phyloP scores from a whole-genome alignment of 2,329 filamentous ascomycete genomes.

The Claviceps paspali region DNA sequence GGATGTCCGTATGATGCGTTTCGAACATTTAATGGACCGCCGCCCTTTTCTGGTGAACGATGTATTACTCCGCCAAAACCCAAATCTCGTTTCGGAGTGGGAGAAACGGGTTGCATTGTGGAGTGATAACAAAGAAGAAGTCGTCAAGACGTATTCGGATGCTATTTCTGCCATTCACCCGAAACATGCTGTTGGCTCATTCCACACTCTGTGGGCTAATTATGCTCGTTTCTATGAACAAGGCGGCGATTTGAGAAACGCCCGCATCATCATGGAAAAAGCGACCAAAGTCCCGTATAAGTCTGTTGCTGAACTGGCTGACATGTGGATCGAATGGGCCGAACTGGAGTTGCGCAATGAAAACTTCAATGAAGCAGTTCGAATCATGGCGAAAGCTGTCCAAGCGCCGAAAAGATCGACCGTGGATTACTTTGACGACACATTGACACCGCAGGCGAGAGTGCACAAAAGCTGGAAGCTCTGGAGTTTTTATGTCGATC shows the following conservation, averaged over 20 bases:
- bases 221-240: conserved; percentile 96
- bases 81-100: conserved; percentile 93
- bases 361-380: conserved; percentile 86
- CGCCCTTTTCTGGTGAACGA: conserved; percentile 93
- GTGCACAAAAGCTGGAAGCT: conserved; percentile 99
- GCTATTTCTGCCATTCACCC: conserved; percentile 87
- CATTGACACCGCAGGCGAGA: conserved; percentile 79
- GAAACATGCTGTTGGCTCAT: conserved; percentile 84
- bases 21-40: conserved; percentile 95
- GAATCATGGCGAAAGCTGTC: conserved; percentile 93
- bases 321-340: conserved; percentile 99
- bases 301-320: conserved; percentile 87
- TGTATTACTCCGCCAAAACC: conserved; percentile 86
- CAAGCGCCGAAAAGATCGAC: conserved; percentile 95
- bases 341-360: conserved; percentile 95
- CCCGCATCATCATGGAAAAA: conserved; percentile 91
- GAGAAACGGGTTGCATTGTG: conserved; percentile 91
- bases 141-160: conserved; percentile 87
- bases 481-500: conserved; percentile 98
- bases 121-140: conserved; percentile 82
- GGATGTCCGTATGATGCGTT: conserved; percentile 93
- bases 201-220: conserved; percentile 89
- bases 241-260: conserved; percentile 68
- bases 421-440: conserved; percentile 98
- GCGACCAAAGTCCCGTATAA: conserved; percentile 97